These are phyloP conservation scores for Paraphoma sp. DNA, from an alignment of 2,329 filamentous ascomycete species.

Conservation along the genomic window DNA sequence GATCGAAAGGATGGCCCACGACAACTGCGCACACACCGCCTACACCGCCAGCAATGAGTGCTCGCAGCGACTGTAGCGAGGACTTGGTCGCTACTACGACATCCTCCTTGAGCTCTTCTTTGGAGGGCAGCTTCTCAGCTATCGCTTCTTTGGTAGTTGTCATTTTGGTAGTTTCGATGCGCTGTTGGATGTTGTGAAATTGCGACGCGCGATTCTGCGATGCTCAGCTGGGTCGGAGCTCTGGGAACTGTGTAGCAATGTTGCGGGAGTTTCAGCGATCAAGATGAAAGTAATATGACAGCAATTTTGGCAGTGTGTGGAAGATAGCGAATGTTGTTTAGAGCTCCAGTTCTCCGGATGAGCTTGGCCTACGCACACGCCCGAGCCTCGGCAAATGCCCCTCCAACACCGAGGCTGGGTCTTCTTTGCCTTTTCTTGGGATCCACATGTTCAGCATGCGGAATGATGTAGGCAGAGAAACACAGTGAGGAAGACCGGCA, in stretches of 20 bases:
- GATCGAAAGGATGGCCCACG: slow-evolving; percentile 92
- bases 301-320: slow-evolving; percentile 13
- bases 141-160: slow-evolving; percentile 29
- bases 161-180: slow-evolving; percentile 21
- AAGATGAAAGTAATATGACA: slow-evolving; percentile 1
- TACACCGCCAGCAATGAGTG: slow-evolving; percentile 87
- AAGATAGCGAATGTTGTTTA: slow-evolving; percentile 22
- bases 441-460: neutral
- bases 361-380: slow-evolving; percentile 12
- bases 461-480: neutral
- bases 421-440: slow-evolving; percentile 1
- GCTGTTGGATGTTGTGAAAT: slow-evolving; percentile 8
- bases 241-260: slow-evolving; percentile 1
- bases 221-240: neutral
- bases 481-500: neutral
- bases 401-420: slow-evolving; percentile 2
- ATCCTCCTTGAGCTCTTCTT: slow-evolving; percentile 60
- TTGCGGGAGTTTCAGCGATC: neutral
- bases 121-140: slow-evolving; percentile 40
- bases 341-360: slow-evolving; percentile 36
- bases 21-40: slow-evolving; percentile 93
- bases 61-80: slow-evolving; percentile 72
- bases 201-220: slow-evolving; percentile 10
- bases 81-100: slow-evolving; percentile 59
- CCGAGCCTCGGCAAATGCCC: slow-evolving; percentile 4